phyloP scores from a whole-genome alignment of 179 eudicot genomes.

The Gypsophila paniculata region DNA sequence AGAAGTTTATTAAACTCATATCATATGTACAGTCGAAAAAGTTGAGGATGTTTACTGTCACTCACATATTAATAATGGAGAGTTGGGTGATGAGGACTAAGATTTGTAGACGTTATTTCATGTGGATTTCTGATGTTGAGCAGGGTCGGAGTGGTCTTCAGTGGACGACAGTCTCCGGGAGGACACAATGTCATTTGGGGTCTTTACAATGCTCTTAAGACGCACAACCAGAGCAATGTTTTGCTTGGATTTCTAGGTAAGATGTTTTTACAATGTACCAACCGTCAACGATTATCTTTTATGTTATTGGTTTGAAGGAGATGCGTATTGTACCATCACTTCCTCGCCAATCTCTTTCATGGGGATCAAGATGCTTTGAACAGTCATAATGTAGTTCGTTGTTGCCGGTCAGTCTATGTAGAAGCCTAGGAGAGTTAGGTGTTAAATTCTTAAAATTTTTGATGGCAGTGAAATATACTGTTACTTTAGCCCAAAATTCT shows the following conservation, averaged over 20 bases:
- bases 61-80: not conserved
- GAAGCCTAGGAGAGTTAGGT: too few species aligned
- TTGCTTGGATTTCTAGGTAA: slow-evolving; percentile 90
- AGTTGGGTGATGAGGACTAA: not conserved
- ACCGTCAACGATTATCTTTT: too few species aligned
- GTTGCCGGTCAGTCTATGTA: too few species aligned
- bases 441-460: too few species aligned
- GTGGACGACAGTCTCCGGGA: slow-evolving; percentile 98
- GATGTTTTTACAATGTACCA: not conserved
- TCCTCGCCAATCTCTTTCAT: not conserved
- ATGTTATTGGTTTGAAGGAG: not conserved
- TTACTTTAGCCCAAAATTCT: slow-evolving; percentile 4
- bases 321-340: not conserved
- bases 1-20: not conserved
- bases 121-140: slow-evolving; percentile 18
- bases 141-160: slow-evolving; percentile 92
- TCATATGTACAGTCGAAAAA: too few species aligned
- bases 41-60: not conserved
- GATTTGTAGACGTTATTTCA: not conserved
- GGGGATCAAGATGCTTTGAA: not conserved
- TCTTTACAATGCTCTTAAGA: slow-evolving; percentile 73
- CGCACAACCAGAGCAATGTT: slow-evolving; percentile 65
- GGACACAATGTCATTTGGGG: slow-evolving; percentile 99
- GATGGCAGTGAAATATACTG: too few species aligned
- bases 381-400: not conserved